Percentiles rank a stretch among this genome's conserved stretches.
Evolutionary conservation across 495 filamentous ascomycete genomes (phyloP).

Genomic region (Daldinia vernicosa): DNA sequence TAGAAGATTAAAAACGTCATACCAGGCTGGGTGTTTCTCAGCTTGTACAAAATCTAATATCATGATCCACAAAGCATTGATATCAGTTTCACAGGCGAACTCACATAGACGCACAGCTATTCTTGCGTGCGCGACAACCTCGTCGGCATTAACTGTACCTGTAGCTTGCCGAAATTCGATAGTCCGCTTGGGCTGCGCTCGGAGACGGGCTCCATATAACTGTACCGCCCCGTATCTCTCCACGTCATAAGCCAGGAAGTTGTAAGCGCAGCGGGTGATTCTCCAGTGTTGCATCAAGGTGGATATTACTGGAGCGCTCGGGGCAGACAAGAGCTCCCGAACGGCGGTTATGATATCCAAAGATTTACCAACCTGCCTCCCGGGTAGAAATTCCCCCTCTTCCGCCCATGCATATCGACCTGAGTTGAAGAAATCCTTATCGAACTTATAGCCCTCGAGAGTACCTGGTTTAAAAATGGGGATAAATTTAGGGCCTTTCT

Average conservation of each 20-base stretch:
- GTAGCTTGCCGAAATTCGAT: conserved; percentile 35
- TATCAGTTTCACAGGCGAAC: not conserved
- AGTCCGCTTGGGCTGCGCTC: conserved; percentile 13
- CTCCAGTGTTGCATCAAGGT: not conserved
- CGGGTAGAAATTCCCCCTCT: not conserved
- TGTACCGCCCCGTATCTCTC: not conserved
- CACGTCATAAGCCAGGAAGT: conserved; percentile 12
- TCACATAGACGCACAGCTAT: conserved; percentile 12
- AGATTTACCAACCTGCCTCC: not conserved
- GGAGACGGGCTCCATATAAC: not conserved
- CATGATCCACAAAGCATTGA: not conserved
- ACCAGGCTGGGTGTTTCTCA: conserved; percentile 12
- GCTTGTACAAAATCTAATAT: conserved; percentile 2
- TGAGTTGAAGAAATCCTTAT: not conserved
- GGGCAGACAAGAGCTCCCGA: not conserved
- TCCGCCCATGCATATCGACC: not conserved
- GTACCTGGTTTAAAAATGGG: conserved; percentile 25
- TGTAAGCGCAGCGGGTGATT: conserved; percentile 8
- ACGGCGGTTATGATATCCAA: not conserved
- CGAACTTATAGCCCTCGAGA: conserved; percentile 22
- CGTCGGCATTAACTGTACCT: conserved; percentile 22
- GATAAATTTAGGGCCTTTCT: not conserved
- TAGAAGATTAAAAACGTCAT: conserved; percentile 32
- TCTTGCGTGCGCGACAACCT: conserved; percentile 14
- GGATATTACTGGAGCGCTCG: not conserved